Percentiles rank a stretch among this genome's conserved stretches.
Evolutionary conservation across 306 rosid genomes (phyloP).

Genomic region (Trichosanthes cucumerina): DNA sequence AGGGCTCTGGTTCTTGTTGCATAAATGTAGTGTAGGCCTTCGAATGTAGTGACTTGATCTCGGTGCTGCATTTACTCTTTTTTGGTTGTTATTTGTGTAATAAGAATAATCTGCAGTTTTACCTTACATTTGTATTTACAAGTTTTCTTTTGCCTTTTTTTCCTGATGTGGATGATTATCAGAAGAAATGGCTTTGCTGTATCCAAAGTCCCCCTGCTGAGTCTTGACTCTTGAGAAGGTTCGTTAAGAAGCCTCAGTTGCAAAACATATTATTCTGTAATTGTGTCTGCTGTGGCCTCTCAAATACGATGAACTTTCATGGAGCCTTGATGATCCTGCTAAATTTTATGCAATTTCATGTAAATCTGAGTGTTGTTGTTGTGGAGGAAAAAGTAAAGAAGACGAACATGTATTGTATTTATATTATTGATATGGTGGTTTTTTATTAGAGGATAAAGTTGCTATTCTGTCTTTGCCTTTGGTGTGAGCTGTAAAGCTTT

Average conservation of each 20-base stretch:
- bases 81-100: not conserved
- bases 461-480: slow-evolving; percentile 5
- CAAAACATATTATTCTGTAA: not conserved
- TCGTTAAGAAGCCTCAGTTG: slow-evolving; percentile 3
- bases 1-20: not conserved
- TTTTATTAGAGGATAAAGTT: slow-evolving; percentile 5
- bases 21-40: not conserved
- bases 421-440: slow-evolving; percentile 12
- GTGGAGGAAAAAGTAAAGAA: slow-evolving; percentile 2
- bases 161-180: slow-evolving; percentile 2
- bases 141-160: not conserved
- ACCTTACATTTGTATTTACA: not conserved
- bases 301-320: slow-evolving; percentile 5
- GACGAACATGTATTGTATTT: slow-evolving; percentile 11
- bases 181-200: slow-evolving; percentile 18
- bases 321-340: slow-evolving; percentile 8
- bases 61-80: not conserved
- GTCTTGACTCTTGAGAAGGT: slow-evolving; percentile 13
- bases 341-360: slow-evolving; percentile 11
- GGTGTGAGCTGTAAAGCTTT: slow-evolving; percentile 15
- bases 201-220: slow-evolving; percentile 10
- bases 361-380: slow-evolving; percentile 12
- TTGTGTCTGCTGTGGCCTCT: slow-evolving; percentile 7
- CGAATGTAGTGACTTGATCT: not conserved
- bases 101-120: not conserved